Base-by-base conservation (phyloP, 306 rosid species). In the Corylus avellana region DNA sequence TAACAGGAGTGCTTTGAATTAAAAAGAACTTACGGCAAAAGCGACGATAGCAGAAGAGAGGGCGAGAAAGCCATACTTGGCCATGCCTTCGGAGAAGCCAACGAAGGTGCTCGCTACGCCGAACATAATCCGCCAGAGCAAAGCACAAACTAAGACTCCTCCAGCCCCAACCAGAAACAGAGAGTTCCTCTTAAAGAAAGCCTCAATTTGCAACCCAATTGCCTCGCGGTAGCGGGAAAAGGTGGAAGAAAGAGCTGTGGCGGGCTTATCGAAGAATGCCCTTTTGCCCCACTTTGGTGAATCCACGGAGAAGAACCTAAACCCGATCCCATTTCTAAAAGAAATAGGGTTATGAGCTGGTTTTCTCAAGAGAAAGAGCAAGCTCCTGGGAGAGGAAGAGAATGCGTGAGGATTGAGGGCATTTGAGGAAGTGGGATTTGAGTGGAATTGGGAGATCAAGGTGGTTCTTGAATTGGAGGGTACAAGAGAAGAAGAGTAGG, bases 41-140 rank as follows among this genome's bases (percentile, higher is more conserved):
- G 91, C 88, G 73, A 92, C 97, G 78, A 93, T 90, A 73, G 99
- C 96, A 62, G 97, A 80, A n/a, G 99, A 91, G 68, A 95, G 89
- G 73, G 98, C 97, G 39, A 92, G 92, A 79, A 95, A 92, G 50
- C 99, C 98, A 79, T 91, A 95, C 94, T 92, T 95, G 56, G 98
- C 98, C 93, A 95, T 80, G 75, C 98, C 96, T 84, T 95, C 98
- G 7, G 97, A 91, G 56, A 92, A 37, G 3, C 87, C 87, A 79
- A 95, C 78, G 71, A 95, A 91, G 72, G 93, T 82, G 71, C 76
- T 92, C 0, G 98, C 98, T 47, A 95, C 54, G 39, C 96, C 98
- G 76, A 89, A 91, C 87, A 95, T 91, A 74, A 89, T 48, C 86
- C 84, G 87, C 99, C 99, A 95, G 0, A 92, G 89, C 59, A 95